A percentile compares a stretch with the other conserved stretches of the same genome.
Evolutionary conservation across 208 protist species (phyloP).

Genomic region (Willaertia magna): DNA sequence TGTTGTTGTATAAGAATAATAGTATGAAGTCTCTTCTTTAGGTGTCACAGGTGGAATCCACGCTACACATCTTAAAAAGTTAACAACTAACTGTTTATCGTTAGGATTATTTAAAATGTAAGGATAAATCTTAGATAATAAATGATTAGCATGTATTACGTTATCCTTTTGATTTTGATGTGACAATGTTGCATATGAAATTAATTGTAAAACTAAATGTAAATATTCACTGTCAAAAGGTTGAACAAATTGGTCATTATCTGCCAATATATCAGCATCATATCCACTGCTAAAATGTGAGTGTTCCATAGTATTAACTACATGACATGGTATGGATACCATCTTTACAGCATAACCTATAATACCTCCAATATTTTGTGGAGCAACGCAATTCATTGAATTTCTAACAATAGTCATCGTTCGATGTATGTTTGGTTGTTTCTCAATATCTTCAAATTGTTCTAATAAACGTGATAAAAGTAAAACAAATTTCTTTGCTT

Average conservation of each 20-base stretch:
- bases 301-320: too few species aligned
- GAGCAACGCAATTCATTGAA: not conserved
- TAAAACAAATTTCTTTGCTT: not conserved
- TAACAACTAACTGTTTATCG: not conserved
- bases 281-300: too few species aligned
- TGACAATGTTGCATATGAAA: not conserved
- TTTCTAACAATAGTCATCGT: not conserved
- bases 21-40: not conserved
- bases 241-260: not conserved
- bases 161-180: not conserved
- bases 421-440: not conserved
- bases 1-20: not conserved
- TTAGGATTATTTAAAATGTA: not conserved
- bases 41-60: not conserved
- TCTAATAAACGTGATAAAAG: not conserved
- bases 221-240: not conserved
- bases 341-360: not conserved
- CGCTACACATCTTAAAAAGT: not conserved
- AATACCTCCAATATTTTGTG: not conserved
- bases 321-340: too few species aligned
- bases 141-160: not conserved
- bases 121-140: not conserved
- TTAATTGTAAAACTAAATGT: not conserved
- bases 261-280: not conserved
- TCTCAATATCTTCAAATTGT: not conserved